Percentiles rank a stretch among this genome's conserved stretches.
Evolutionary conservation across 1,139 yeast species (phyloP).

Genomic region (Torulaspora globosa): DNA sequence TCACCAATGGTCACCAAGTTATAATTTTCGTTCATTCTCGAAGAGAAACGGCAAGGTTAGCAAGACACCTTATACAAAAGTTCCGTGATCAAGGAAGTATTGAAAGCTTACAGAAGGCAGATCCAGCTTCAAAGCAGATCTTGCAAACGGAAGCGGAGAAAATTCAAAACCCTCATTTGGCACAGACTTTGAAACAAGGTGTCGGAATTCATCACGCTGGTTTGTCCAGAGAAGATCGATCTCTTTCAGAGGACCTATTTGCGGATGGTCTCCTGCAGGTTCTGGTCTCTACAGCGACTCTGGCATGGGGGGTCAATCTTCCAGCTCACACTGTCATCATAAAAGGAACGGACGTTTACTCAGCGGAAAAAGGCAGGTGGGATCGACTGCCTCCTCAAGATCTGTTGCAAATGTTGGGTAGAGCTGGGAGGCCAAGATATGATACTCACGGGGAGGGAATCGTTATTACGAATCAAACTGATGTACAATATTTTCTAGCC

Average conservation of each 20-base stretch:
- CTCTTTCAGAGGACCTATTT: constrained; percentile 77
- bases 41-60: constrained; percentile 85
- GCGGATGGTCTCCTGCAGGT: constrained; percentile 82
- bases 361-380: constrained; percentile 89
- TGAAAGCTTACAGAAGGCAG: constrained; percentile 46
- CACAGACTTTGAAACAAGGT: constrained; percentile 63
- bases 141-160: constrained; percentile 59
- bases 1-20: constrained; percentile 60
- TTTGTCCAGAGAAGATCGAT: constrained; percentile 65
- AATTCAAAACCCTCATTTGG: constrained; percentile 52
- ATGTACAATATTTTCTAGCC: constrained; percentile 83
- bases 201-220: constrained; percentile 97
- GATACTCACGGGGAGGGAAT: constrained; percentile 93
- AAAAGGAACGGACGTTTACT: constrained; percentile 91
- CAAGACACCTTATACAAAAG: constrained; percentile 64
- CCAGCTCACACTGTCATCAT: constrained; percentile 96
- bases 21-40: constrained; percentile 92
- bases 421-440: constrained; percentile 96
- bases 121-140: constrained; percentile 58
- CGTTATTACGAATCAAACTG: constrained; percentile 81
- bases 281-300: constrained; percentile 87
- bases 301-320: constrained; percentile 98
- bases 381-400: constrained; percentile 89
- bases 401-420: constrained; percentile 89
- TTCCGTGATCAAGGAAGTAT: constrained; percentile 54